These are phyloP conservation scores for Cardamine occulta DNA, from an alignment of 345 rosid genomes.

Conservation along the genomic window DNA sequence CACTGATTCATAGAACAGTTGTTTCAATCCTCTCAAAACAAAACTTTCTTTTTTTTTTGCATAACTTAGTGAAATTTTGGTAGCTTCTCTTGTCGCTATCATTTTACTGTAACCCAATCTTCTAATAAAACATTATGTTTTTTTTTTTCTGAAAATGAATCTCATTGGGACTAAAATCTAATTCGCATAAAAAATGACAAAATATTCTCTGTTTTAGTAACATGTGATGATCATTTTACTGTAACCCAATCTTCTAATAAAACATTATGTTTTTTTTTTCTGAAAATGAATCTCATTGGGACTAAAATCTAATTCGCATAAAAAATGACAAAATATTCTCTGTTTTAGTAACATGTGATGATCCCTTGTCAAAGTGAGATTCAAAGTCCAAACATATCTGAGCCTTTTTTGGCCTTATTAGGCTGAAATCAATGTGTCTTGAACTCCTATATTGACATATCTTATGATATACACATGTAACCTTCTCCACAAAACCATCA, in stretches of 20 bases:
- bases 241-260: too few species aligned
- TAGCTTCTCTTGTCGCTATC: not conserved
- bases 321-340: too few species aligned
- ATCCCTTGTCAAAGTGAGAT: not conserved
- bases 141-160: too few species aligned
- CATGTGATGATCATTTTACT: not conserved
- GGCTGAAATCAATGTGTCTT: slow-evolving; percentile 33
- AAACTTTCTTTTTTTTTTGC: slow-evolving; percentile 13
- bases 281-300: too few species aligned
- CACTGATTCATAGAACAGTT: slow-evolving; percentile 33
- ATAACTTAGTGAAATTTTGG: slow-evolving; percentile 3
- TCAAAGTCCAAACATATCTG: slow-evolving; percentile 19
- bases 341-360: not conserved
- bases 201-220: too few species aligned
- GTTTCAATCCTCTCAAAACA: not conserved
- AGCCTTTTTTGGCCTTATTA: slow-evolving; percentile 32
- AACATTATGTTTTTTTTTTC: too few species aligned
- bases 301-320: too few species aligned
- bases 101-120: too few species aligned
- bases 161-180: too few species aligned
- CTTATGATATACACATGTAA: slow-evolving; percentile 29
- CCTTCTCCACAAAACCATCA: slow-evolving; percentile 25
- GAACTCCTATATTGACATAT: not conserved
- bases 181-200: too few species aligned
- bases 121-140: too few species aligned